Base-by-base conservation (phyloP, 2,329 filamentous ascomycete species). In the Ustilaginoidea virens region DNA sequence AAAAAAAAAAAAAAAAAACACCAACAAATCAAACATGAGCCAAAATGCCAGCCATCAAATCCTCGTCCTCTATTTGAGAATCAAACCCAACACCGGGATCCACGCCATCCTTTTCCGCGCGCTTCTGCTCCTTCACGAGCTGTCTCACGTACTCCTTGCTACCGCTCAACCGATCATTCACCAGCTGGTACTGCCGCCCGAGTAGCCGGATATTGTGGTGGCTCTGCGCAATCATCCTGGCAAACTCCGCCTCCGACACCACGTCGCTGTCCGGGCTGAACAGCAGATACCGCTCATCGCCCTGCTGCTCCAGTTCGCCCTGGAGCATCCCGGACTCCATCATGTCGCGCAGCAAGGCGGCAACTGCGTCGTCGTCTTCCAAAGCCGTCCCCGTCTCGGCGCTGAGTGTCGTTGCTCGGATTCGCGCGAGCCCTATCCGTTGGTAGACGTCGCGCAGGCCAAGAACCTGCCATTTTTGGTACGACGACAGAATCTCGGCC, bases 381-480 rank as follows among this genome's bases (percentile, higher is more conserved):
- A 71, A 47, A 7, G 43, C 39, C 18, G 45, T 42, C 11, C 62
- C 66, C 2, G 66, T 73, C 43, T 64, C 60, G 20, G 63, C 70
- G 38, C 60, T 69, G 28, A 58, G 55, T 0, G 71, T 74, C 23
- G 52, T 48, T 15, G 49, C 40, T 23, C 62, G 59, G 13, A 76
- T 49, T 40, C 71, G 61, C 12, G 60, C 41, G 18, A 76, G 56
- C 11, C 66, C 63, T 19, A 75, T 56, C 36, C 68, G 67, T 30
- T 55, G 58, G 46, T 87, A 94, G 4, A 81, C 74, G 29, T 69
- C 66, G 25, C 75, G 73, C 16, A 96, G 61, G 34, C 73, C 73
- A 19, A 77, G 60, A 33, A 96, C 70, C 34, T 80, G 74, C 58
- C 78, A 83, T 41, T 74, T 73, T 40, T 80, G 73, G 46, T 86